Base-by-base conservation (phyloP, 2,329 filamentous ascomycete species). In the Fusarium albidum region DNA sequence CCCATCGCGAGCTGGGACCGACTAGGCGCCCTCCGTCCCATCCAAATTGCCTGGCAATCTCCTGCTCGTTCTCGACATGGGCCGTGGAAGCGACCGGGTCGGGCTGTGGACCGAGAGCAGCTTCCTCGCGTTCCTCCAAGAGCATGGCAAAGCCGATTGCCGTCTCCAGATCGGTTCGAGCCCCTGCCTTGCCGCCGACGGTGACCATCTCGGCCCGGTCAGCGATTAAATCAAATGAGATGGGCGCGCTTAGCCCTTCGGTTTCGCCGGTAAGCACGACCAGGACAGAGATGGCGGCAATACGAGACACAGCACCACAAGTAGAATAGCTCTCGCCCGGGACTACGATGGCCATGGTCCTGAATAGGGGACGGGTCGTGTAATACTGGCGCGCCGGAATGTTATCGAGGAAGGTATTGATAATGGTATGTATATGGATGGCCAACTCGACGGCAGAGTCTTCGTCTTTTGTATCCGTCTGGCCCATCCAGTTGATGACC, bases 331-430 rank as follows among this genome's bases (percentile, higher is more conserved):
- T 52, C 1, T 14, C 31, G 2, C 52, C 48, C 21, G 48, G 48
- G 3, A 52, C 28, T 9, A 47, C 17, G 13, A 55, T 47, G 3
- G 38, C 43, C 1, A 55, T 28, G 11, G 31, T 48, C 6, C 32
- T 52, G 8, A 47, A 55, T 18, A 55, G 41, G 1, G 52, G 42
- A 9, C 42, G 46, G 18, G 52, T 51, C 2, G 12, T 51, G 12
- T 51, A 47, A 27, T 46, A 37, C 18, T 17, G 47, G 2, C 11
- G 15, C 7, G 13, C 5, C 12, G 25, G 10, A n/a, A 46, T 10
- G 9, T 25, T 40, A 29, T 46, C 40, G 14, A 51, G 52, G 3
- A 17, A 18, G 15, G 42, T 25, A 13, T 33, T 54, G 29, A 46
- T 40, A 18, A 21, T 46, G 5, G 29, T 6, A 11, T 55, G 47